Evolutionary conservation across 2,329 filamentous ascomycete genomes (phyloP).

Genomic region (Pseudogymnoascus sp.): DNA sequence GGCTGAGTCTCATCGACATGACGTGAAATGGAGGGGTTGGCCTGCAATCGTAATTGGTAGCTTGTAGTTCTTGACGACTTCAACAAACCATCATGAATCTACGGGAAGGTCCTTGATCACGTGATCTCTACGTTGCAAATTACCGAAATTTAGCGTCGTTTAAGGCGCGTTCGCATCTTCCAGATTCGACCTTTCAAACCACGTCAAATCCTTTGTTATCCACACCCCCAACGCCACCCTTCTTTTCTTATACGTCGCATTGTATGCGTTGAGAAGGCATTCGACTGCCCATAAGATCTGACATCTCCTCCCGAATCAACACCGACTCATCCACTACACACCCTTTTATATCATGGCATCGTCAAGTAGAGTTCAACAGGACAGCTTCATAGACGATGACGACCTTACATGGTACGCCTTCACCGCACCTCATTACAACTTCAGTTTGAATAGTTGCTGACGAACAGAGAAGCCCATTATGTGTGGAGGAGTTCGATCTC

Average conservation of each 20-base stretch:
- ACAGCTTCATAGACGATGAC: conserved; percentile 63
- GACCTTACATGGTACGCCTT: conserved; percentile 56
- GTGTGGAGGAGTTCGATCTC: conserved; percentile 97
- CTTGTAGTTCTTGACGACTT: conserved; percentile 8
- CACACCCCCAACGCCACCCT: conserved; percentile 5
- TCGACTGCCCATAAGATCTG: background rate
- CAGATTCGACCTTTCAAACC: conserved; percentile 8
- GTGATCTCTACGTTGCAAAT: background rate
- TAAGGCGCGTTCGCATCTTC: conserved; percentile 10
- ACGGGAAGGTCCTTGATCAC: background rate
- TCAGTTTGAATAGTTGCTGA: conserved; percentile 12
- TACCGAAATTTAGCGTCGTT: conserved; percentile 9
- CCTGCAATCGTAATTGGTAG: conserved; percentile 9
- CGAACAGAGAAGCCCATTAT: conserved; percentile 66
- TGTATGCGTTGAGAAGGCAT: conserved; percentile 8
- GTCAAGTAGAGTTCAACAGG: conserved; percentile 38
- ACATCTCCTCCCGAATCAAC: background rate
- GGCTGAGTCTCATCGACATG: conserved; percentile 11
- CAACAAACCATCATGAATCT: conserved; percentile 2
- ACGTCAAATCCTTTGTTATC: conserved; percentile 8
- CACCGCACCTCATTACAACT: conserved; percentile 12
- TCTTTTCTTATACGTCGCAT: conserved; percentile 8
- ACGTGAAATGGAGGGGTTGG: conserved; percentile 8
- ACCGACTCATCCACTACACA: conserved; percentile 2
- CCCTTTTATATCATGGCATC: conserved; percentile 10